Evolutionary conservation across 73 alveolate genomes (phyloP).

Genomic region (Durusdinium trenchii): DNA sequence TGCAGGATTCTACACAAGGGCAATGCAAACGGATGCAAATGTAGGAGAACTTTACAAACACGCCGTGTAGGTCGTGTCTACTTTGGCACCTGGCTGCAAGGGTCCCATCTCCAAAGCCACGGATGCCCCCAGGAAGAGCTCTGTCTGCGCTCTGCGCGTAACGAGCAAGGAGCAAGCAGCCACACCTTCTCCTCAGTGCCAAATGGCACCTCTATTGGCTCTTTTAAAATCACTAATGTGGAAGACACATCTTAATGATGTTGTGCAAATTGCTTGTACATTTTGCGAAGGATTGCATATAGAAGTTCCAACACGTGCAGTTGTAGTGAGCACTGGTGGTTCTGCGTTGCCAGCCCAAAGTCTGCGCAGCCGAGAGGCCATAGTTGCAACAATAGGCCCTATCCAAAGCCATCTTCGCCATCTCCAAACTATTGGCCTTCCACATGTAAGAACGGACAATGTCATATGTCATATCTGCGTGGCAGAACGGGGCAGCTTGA

Average conservation of each 20-base stretch:
- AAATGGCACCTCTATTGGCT: no score
- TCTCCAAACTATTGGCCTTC: not conserved
- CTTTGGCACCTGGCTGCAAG: not conserved
- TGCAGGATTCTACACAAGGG: no score
- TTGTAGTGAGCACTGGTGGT: no score
- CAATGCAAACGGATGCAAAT: no score
- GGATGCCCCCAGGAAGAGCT: slow-evolving; percentile 8
- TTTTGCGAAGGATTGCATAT: no score
- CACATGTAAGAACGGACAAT: not conserved
- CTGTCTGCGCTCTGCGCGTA: not conserved
- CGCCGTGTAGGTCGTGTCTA: not conserved
- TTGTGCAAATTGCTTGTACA: not conserved
- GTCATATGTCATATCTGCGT: not conserved
- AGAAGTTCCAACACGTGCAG: no score
- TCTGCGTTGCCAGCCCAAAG: no score
- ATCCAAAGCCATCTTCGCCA: not conserved
- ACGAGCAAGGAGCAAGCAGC: slow-evolving; percentile 21
- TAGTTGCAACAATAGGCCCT: not conserved
- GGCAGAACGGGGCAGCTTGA: not conserved
- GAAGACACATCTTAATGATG: no score
- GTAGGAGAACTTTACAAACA: no score
- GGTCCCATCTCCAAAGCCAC: slow-evolving; percentile 36
- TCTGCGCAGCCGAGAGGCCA: not conserved
- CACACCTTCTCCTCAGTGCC: slow-evolving; percentile 24
- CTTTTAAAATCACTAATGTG: no score